Percentiles rank a stretch among this genome's conserved stretches.
Evolutionary conservation across 2,329 filamentous ascomycete species (phyloP).

Genomic region (Colletotrichum australisinense): DNA sequence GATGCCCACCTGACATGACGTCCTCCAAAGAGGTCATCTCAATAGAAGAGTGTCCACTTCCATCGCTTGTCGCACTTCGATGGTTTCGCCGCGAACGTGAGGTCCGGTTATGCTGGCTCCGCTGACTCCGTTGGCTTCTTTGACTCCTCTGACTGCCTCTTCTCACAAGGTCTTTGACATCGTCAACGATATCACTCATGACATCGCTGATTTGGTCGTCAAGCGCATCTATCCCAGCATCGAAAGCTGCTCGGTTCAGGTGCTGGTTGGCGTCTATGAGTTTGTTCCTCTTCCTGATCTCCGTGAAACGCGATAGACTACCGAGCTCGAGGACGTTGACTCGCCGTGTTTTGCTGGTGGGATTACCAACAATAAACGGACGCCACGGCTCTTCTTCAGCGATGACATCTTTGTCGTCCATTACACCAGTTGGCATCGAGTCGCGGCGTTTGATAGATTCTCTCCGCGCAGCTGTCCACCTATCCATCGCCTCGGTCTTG

Average conservation of each 20-base stretch:
- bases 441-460: slow-evolving; percentile 59
- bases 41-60: slow-evolving; percentile 37
- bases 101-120: not conserved
- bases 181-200: slow-evolving; percentile 47
- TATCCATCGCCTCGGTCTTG: slow-evolving; percentile 65
- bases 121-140: not conserved
- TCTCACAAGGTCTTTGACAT: slow-evolving; percentile 44
- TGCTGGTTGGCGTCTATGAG: slow-evolving; percentile 61
- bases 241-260: slow-evolving; percentile 49
- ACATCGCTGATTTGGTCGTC: slow-evolving; percentile 51
- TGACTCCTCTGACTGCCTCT: slow-evolving; percentile 25
- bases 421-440: slow-evolving; percentile 45
- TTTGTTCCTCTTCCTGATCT: slow-evolving; percentile 73
- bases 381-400: slow-evolving; percentile 72
- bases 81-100: slow-evolving; percentile 19
- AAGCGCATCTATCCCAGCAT: slow-evolving; percentile 49
- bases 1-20: slow-evolving; percentile 37
- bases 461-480: slow-evolving; percentile 60
- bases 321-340: slow-evolving; percentile 81
- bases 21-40: slow-evolving; percentile 43
- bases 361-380: slow-evolving; percentile 78
- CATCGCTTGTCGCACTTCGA: slow-evolving; percentile 27
- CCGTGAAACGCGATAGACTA: slow-evolving; percentile 75
- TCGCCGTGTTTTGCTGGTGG: slow-evolving; percentile 73
- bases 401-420: slow-evolving; percentile 44